Evolutionary conservation across 352 stramenopile genomes (phyloP).

Genomic region (Globisporangium spiculum): DNA sequence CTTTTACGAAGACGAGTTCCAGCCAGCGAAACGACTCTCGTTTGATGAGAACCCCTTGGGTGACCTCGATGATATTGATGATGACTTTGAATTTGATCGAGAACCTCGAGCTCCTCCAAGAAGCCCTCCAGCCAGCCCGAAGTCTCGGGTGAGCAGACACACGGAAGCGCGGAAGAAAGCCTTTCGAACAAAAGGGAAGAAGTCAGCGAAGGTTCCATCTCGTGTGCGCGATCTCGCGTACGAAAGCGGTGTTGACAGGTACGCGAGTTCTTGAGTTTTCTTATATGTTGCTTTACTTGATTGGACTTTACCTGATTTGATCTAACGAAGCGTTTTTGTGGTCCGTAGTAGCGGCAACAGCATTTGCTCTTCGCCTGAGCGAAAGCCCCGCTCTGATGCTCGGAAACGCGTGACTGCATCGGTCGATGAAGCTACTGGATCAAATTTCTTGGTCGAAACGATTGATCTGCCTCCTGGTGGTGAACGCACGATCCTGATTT

Average conservation of each 20-base stretch:
- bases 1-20: conserved; percentile 78
- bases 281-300: background rate
- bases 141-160: conserved; percentile 34
- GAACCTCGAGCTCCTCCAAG: conserved; percentile 43
- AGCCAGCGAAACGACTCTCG: conserved; percentile 57
- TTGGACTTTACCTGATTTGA: background rate
- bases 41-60: conserved; percentile 78
- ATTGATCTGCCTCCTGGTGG: conserved; percentile 83
- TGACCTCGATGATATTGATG: conserved; percentile 78
- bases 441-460: conserved; percentile 87
- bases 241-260: conserved; percentile 83
- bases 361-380: conserved; percentile 75
- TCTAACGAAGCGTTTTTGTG: background rate
- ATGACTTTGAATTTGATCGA: conserved; percentile 89
- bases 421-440: conserved; percentile 60
- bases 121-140: conserved; percentile 59
- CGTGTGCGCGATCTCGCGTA: conserved; percentile 61
- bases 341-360: conserved; percentile 37
- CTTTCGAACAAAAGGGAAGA: conserved; percentile 51
- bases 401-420: conserved; percentile 40
- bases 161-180: conserved; percentile 46
- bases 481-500: conserved; percentile 87
- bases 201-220: conserved; percentile 43
- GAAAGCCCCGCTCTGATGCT: conserved; percentile 44
- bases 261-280: conserved; percentile 4